Evolutionary conservation across 441 rosid genomes (phyloP).

Genomic region (Populus hybrid): DNA sequence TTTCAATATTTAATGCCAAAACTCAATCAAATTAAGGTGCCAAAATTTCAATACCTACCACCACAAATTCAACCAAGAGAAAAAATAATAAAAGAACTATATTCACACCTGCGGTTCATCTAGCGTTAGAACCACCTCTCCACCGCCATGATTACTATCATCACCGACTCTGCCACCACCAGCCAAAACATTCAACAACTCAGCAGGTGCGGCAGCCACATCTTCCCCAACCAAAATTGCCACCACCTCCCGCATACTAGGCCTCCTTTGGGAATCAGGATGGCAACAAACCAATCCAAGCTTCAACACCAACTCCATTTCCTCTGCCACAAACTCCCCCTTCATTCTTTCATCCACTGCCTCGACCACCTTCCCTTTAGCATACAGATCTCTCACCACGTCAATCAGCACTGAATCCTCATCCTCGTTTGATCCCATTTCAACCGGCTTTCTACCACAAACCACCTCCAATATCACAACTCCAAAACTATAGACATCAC

Average conservation of each 20-base stretch:
- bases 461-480: slow-evolving; percentile 83
- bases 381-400: slow-evolving; percentile 70
- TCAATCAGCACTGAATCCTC: slow-evolving; percentile 74
- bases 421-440: slow-evolving; percentile 48
- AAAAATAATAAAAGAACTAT: neutral
- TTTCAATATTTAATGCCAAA: neutral
- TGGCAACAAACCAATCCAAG: slow-evolving; percentile 78
- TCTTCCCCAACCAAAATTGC: slow-evolving; percentile 59
- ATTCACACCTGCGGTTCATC: slow-evolving; percentile 16
- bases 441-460: slow-evolving; percentile 84
- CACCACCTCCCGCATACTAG: slow-evolving; percentile 70
- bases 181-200: slow-evolving; percentile 37
- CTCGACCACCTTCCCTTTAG: slow-evolving; percentile 60
- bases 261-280: slow-evolving; percentile 68
- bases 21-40: neutral
- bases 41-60: neutral
- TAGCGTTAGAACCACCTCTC: slow-evolving; percentile 5
- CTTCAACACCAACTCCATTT: slow-evolving; percentile 74
- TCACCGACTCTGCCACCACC: slow-evolving; percentile 12
- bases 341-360: slow-evolving; percentile 63
- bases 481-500: slow-evolving; percentile 88
- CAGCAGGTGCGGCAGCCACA: slow-evolving; percentile 45
- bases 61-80: neutral
- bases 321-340: slow-evolving; percentile 51
- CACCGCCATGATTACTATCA: neutral